phyloP scores from a whole-genome alignment of 306 rosid species.

The Rubus parviflorus region DNA sequence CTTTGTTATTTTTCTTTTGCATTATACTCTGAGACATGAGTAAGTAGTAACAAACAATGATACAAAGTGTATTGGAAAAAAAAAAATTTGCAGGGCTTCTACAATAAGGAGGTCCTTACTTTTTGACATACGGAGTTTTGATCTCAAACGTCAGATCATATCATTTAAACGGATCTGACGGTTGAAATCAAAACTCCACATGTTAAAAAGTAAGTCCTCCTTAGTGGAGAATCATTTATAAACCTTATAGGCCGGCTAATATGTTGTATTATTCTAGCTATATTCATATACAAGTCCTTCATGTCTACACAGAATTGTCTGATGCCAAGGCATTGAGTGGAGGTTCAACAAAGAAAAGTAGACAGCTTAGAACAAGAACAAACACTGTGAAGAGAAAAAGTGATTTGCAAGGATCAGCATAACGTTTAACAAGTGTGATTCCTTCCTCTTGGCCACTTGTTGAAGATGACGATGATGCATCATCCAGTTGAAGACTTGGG shows the following conservation, averaged over 20 bases:
- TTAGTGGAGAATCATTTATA: no score
- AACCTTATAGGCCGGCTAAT: no score
- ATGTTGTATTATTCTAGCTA: neutral
- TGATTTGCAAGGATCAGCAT: slow-evolving; percentile 69
- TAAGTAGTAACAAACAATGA: neutral
- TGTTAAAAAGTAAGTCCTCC: no score
- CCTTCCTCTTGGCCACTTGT: slow-evolving; percentile 62
- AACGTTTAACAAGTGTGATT: slow-evolving; percentile 54
- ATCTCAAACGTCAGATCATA: no score
- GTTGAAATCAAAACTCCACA: no score
- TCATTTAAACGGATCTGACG: no score
- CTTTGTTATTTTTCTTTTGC: neutral
- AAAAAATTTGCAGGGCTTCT: no score
- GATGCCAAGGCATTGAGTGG: slow-evolving; percentile 55
- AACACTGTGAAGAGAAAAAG: slow-evolving; percentile 54
- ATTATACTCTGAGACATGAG: neutral
- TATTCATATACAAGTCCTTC: neutral
- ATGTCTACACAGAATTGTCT: slow-evolving; percentile 25
- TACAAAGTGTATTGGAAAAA: neutral
- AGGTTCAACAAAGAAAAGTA: slow-evolving; percentile 66
- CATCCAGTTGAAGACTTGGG: slow-evolving; percentile 55
- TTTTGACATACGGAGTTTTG: no score
- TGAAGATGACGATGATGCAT: slow-evolving; percentile 53
- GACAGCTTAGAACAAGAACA: slow-evolving; percentile 47
- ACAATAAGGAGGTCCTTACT: no score